Evolutionary conservation across 2,329 filamentous ascomycete species (phyloP).

Genomic region (Paraconiothyrium sp.): DNA sequence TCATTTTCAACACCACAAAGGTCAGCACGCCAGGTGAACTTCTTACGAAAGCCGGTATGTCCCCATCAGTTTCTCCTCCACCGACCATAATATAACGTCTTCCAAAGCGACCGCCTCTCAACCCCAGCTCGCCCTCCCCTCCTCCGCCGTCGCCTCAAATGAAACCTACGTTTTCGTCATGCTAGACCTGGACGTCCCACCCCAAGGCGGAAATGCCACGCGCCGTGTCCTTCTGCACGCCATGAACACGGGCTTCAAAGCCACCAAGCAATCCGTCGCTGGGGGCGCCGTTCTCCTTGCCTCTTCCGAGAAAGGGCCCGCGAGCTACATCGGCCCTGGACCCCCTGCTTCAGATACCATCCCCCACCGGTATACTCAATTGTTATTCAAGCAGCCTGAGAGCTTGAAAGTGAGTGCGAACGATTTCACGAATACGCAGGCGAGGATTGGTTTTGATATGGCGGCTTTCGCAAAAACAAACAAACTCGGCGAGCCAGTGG

Average conservation of each 20-base stretch:
- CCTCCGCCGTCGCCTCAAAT: slow-evolving; percentile 21
- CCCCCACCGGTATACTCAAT: slow-evolving; percentile 47
- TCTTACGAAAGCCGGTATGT: slow-evolving; percentile 42
- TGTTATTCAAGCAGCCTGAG: slow-evolving; percentile 45
- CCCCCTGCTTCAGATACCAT: slow-evolving; percentile 46
- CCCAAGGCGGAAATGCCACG: slow-evolving; percentile 29
- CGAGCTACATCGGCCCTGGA: slow-evolving; percentile 42
- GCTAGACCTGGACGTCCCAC: slow-evolving; percentile 48
- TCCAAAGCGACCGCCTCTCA: slow-evolving; percentile 34
- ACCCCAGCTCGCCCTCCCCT: slow-evolving; percentile 40
- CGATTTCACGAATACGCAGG: slow-evolving; percentile 32
- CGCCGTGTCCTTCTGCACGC: slow-evolving; percentile 46
- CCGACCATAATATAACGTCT: slow-evolving; percentile 17
- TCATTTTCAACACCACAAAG: slow-evolving; percentile 44
- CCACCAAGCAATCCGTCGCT: slow-evolving; percentile 37
- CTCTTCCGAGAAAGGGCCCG: slow-evolving; percentile 40
- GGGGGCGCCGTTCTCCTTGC: slow-evolving; percentile 36
- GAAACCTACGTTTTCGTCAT: slow-evolving; percentile 48
- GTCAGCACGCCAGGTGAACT: slow-evolving; percentile 40
- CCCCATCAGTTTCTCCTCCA: not conserved
- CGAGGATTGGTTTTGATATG: slow-evolving; percentile 42
- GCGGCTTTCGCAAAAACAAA: slow-evolving; percentile 37
- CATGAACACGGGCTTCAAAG: slow-evolving; percentile 46
- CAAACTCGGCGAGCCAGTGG: slow-evolving; percentile 37
- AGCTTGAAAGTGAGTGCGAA: slow-evolving; percentile 32